phyloP scores from a whole-genome alignment of 192 early-diverging fungal species.

The Dissophora globulifera region DNA sequence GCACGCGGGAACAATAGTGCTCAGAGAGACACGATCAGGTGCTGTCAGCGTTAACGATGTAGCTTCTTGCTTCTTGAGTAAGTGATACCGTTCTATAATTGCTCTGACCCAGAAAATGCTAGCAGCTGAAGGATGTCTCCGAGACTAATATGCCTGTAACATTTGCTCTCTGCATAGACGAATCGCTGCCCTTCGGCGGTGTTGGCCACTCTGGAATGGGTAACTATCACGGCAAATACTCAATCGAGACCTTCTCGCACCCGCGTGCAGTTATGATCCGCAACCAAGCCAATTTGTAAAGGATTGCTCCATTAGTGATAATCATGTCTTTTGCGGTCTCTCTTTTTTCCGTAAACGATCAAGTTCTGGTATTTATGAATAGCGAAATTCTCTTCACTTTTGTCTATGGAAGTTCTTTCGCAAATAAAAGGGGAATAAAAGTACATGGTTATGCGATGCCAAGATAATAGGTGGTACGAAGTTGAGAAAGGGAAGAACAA shows the following conservation, averaged over 20 bases:
- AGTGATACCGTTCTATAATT: constrained; percentile 10
- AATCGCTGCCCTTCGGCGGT: constrained; percentile 86
- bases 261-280: constrained; percentile 68
- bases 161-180: constrained; percentile 23
- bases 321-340: neutral
- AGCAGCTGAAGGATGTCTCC: too few species aligned
- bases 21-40: constrained; percentile 80
- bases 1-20: constrained; percentile 52
- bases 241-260: constrained; percentile 87
- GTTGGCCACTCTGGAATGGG: constrained; percentile 89
- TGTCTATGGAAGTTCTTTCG: neutral
- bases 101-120: too few species aligned
- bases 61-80: constrained; percentile 72
- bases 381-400: neutral
- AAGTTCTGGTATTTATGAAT: neutral
- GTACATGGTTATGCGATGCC: constrained; percentile 1
- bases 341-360: neutral
- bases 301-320: neutral
- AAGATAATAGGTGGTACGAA: too few species aligned
- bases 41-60: constrained; percentile 83
- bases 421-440: neutral
- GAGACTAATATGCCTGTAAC: neutral
- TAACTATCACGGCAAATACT: constrained; percentile 82
- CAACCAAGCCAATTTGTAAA: constrained; percentile 35
- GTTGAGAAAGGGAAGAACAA: constrained; percentile 3